A percentile compares a stretch with the other conserved stretches of the same genome.
These are phyloP conservation scores for Rhododendron simsii DNA, from an alignment of 148 eudicot genomes.

Conservation along the genomic window DNA sequence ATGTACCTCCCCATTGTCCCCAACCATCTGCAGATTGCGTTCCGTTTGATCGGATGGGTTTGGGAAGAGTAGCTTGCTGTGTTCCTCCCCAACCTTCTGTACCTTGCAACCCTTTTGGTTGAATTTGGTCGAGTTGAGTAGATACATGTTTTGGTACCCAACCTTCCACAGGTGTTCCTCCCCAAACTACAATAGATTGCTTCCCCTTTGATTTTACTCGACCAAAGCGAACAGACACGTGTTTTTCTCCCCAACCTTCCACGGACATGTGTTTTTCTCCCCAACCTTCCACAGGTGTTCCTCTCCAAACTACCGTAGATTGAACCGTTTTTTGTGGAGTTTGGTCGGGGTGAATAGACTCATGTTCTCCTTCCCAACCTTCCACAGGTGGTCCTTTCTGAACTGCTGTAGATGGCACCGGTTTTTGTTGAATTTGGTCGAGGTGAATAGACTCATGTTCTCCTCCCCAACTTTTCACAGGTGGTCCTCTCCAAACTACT, in stretches of 20 bases:
- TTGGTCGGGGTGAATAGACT: not conserved
- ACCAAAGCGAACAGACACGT: not conserved
- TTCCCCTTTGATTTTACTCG: not conserved
- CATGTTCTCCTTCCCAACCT: conserved; percentile 2
- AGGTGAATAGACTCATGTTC: not conserved
- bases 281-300: not conserved
- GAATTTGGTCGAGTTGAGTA: not conserved
- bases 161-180: not conserved
- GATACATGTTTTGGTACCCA: not conserved
- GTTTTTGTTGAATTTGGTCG: not conserved
- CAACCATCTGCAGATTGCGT: not conserved
- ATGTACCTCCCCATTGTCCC: not conserved
- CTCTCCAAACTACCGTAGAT: not conserved
- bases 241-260: not conserved
- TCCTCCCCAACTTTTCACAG: not conserved
- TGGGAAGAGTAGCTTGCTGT: not conserved
- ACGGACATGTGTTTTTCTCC: not conserved
- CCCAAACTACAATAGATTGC: not conserved
- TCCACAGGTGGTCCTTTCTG: not conserved
- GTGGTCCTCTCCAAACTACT: conserved; percentile 6
- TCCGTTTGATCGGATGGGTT: not conserved
- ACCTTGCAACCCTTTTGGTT: not conserved
- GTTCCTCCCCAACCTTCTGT: not conserved
- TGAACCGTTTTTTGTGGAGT: not conserved
- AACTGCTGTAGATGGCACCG: no score